Evolutionary conservation across 805 yeast species (phyloP).

Genomic region (Candida railenensis): DNA sequence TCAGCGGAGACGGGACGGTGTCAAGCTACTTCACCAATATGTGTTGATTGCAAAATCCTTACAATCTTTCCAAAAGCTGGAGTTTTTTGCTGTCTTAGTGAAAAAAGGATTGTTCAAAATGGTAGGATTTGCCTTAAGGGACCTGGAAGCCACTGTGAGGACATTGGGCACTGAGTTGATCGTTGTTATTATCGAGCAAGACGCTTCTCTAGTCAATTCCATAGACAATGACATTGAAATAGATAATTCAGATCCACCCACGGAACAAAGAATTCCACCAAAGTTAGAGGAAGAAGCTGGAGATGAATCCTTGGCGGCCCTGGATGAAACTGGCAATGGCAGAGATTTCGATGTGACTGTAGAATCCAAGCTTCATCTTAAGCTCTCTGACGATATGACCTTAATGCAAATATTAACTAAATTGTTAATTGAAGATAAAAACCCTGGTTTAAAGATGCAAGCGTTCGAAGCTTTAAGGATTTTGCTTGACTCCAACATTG

Average conservation of each 20-base stretch:
- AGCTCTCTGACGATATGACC: slow-evolving; percentile 56
- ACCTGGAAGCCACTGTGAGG: slow-evolving; percentile 47
- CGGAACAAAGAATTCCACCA: slow-evolving; percentile 4
- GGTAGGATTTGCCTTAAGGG: slow-evolving; percentile 68
- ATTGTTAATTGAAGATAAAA: slow-evolving; percentile 59
- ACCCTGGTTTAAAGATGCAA: slow-evolving; percentile 75
- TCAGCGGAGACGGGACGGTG: slow-evolving; percentile 61
- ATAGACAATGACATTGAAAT: slow-evolving; percentile 28
- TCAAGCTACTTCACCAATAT: slow-evolving; percentile 77
- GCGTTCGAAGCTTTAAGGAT: slow-evolving; percentile 80
- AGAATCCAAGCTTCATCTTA: slow-evolving; percentile 21
- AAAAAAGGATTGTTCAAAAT: slow-evolving; percentile 68
- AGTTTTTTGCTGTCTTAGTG: slow-evolving; percentile 63
- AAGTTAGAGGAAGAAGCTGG: slow-evolving; percentile 1
- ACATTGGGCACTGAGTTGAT: slow-evolving; percentile 78
- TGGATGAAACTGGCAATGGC: slow-evolving; percentile 12
- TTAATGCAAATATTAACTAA: slow-evolving; percentile 54
- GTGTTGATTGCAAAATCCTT: slow-evolving; percentile 69
- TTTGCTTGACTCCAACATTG: slow-evolving; percentile 59
- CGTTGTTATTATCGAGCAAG: slow-evolving; percentile 81
- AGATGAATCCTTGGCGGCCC: slow-evolving; percentile 10
- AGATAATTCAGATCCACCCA: slow-evolving; percentile 28
- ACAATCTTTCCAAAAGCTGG: slow-evolving; percentile 59
- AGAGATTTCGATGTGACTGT: slow-evolving; percentile 4
- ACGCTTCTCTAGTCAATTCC: slow-evolving; percentile 57